A percentile compares a stretch with the other conserved stretches of the same genome.
Conservation (phyloP, 331 rosid species). For the Rosa hybrid region DNA sequence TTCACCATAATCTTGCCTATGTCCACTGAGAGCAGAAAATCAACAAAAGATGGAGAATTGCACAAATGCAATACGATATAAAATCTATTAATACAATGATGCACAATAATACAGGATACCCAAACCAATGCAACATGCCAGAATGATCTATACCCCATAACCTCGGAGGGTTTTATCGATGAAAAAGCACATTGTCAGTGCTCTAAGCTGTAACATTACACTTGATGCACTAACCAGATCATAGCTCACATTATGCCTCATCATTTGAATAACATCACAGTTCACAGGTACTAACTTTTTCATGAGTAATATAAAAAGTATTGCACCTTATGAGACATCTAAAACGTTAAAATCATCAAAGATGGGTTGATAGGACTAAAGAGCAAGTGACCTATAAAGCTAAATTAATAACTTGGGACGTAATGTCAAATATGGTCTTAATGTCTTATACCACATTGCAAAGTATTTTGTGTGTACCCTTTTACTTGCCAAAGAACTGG, state of each 20-base stretch:
- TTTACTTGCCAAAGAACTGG: background rate
- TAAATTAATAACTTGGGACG: conserved; percentile 2
- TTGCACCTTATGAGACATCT: background rate
- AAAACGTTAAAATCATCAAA: background rate
- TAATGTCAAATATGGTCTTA: background rate
- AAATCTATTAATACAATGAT: background rate
- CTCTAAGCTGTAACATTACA: background rate
- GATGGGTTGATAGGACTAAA: background rate
- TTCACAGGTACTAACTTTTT: background rate
- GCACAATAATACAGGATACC: background rate
- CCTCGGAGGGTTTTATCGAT: background rate
- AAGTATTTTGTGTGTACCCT: background rate
- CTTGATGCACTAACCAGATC: background rate
- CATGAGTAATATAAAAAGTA: background rate
- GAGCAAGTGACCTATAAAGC: background rate
- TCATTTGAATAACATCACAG: background rate
- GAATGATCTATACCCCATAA: background rate
- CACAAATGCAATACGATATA: background rate
- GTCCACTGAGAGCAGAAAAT: background rate
- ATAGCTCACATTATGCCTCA: background rate
- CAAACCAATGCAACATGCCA: background rate
- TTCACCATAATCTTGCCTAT: background rate
- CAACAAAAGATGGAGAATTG: no score
- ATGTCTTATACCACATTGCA: background rate
- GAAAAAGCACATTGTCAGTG: background rate